Conservation (phyloP, 768 basidiomycete genomes). For the Phaffia australis region DNA sequence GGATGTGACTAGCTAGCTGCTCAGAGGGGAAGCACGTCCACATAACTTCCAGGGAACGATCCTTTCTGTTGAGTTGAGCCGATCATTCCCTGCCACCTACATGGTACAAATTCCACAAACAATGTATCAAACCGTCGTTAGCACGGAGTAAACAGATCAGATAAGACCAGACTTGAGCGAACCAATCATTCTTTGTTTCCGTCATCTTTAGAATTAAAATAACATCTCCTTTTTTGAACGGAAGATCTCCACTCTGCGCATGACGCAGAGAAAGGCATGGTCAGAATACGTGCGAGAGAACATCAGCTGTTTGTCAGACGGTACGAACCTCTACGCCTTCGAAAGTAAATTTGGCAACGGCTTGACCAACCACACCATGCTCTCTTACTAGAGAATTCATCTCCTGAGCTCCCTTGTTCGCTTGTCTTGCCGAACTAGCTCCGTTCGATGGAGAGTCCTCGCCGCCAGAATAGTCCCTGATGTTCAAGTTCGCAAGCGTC, state of each 20-base stretch:
- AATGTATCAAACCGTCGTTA: too few species aligned
- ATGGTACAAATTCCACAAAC: too few species aligned
- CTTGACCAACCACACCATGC: neutral
- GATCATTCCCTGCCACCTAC: too few species aligned
- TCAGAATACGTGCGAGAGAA: neutral
- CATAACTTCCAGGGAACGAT: too few species aligned
- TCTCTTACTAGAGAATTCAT: neutral
- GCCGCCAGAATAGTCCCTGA: neutral
- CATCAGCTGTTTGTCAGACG: neutral
- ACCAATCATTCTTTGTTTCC: slow-evolving; percentile 18
- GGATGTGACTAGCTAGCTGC: too few species aligned
- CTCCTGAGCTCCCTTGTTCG: neutral
- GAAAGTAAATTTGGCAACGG: slow-evolving; percentile 18
- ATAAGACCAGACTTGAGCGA: neutral
- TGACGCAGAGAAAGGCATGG: neutral
- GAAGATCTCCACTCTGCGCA: slow-evolving; percentile 6
- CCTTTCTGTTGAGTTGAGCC: too few species aligned
- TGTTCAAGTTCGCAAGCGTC: neutral
- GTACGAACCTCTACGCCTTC: slow-evolving; percentile 6
- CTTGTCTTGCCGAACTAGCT: neutral
- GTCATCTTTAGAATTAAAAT: slow-evolving; percentile 15
- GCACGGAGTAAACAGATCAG: too few species aligned
- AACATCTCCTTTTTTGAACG: slow-evolving; percentile 16
- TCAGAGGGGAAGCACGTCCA: too few species aligned
- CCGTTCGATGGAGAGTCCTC: neutral